These are phyloP conservation scores for Erodium texanum DNA, from an alignment of 441 rosid species.

Conservation along the genomic window DNA sequence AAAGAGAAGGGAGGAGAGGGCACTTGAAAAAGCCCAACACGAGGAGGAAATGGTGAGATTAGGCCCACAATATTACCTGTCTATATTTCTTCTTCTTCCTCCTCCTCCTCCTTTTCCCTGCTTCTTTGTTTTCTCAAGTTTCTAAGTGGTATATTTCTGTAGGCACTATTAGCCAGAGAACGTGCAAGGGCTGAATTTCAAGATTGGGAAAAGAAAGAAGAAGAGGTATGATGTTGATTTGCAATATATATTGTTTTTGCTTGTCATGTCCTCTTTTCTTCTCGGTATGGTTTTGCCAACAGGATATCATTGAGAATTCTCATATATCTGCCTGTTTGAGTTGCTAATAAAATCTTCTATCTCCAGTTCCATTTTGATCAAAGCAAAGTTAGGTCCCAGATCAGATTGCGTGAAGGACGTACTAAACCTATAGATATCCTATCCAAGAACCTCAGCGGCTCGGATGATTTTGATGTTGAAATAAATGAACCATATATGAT, in stretches of 20 bases:
- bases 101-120: background rate
- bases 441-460: conserved; percentile 69
- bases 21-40: conserved; percentile 74
- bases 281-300: background rate
- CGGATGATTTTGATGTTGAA: conserved; percentile 74
- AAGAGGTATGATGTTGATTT: conserved; percentile 42
- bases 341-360: conserved; percentile 19
- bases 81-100: background rate
- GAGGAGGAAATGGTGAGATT: conserved; percentile 87
- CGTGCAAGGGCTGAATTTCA: conserved; percentile 96
- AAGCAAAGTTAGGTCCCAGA: conserved; percentile 87
- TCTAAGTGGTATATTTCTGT: conserved; percentile 18
- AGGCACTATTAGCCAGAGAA: conserved; percentile 89
- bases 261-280: too few species aligned
- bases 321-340: conserved; percentile 8
- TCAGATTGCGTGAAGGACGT: conserved; percentile 80
- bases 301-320: background rate
- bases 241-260: too few species aligned
- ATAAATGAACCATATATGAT: conserved; percentile 79
- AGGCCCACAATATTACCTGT: background rate
- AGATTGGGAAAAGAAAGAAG: conserved; percentile 98
- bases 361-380: conserved; percentile 89
- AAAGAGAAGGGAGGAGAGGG: conserved; percentile 96
- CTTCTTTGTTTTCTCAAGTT: background rate
- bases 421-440: conserved; percentile 77